phyloP scores from a whole-genome alignment of 257 asterid genomes.

The Scutellaria barbata region DNA sequence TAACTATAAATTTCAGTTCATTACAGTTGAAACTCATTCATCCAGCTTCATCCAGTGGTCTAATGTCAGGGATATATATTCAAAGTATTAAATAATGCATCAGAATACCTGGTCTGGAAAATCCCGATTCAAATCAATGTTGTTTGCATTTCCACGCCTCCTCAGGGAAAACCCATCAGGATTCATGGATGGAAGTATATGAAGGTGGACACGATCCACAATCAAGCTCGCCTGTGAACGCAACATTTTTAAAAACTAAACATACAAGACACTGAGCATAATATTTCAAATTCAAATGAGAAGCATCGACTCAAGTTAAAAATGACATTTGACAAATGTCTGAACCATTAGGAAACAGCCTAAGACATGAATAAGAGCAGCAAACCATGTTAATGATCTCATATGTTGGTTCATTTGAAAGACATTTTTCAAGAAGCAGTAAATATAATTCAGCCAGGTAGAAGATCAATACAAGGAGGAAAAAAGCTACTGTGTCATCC shows the following conservation, averaged over 20 bases:
- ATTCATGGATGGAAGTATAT: constrained; percentile 84
- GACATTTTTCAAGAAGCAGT: constrained; percentile 6
- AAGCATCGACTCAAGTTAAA: neutral
- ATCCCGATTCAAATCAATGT: constrained; percentile 80
- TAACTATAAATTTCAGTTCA: neutral
- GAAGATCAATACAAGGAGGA: neutral
- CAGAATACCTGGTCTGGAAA: constrained; percentile 84
- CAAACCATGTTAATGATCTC: constrained; percentile 4
- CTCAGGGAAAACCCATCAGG: constrained; percentile 78
- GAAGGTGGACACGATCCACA: constrained; percentile 76
- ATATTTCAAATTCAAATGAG: constrained; percentile 8
- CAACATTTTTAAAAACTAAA: constrained; percentile 7
- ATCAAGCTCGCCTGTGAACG: constrained; percentile 68
- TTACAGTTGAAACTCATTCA: constrained; percentile 8
- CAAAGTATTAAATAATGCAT: constrained; percentile 29
- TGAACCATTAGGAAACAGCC: constrained; percentile 8
- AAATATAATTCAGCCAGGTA: constrained; percentile 7
- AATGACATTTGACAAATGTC: constrained; percentile 11
- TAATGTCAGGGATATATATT: constrained; percentile 1
- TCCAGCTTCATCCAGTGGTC: constrained; percentile 25
- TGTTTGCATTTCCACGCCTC: constrained; percentile 73
- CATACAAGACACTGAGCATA: constrained; percentile 8
- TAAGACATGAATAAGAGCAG: constrained; percentile 6
- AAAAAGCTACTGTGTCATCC: neutral
- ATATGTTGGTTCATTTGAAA: neutral